Evolutionary conservation across 176 grass and related monocot genomes (phyloP).

Genomic region (Eleusine indica): DNA sequence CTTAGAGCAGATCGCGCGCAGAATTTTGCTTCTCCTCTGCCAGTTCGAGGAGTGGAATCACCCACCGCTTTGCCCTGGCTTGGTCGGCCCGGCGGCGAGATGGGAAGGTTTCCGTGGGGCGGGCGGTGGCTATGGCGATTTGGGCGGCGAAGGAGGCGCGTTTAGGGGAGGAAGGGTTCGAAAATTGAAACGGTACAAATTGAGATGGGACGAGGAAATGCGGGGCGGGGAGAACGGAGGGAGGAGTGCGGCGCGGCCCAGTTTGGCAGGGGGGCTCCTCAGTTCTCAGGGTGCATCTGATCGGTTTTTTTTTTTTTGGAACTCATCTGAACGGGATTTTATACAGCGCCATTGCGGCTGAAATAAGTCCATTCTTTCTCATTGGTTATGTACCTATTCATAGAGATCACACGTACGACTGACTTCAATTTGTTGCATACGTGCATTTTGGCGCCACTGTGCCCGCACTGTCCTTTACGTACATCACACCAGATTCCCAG

Average conservation of each 20-base stretch:
- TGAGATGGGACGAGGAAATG: neutral
- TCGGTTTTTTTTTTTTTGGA: too few species aligned
- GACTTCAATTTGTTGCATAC: neutral
- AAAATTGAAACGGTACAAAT: neutral
- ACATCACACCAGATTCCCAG: conserved; percentile 9
- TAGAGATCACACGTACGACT: too few species aligned
- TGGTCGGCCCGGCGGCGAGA: neutral
- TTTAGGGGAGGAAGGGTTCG: neutral
- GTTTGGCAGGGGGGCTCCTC: too few species aligned
- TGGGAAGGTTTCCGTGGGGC: neutral
- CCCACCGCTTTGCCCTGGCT: neutral
- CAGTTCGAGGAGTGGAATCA: neutral
- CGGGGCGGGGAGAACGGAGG: neutral
- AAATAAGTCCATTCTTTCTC: too few species aligned
- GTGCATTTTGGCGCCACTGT: neutral
- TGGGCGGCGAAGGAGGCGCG: neutral
- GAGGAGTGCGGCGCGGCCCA: too few species aligned
- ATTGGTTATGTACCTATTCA: too few species aligned
- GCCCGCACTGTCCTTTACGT: conserved; percentile 2
- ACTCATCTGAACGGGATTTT: too few species aligned
- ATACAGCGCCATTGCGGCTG: too few species aligned
- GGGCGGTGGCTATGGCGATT: neutral
- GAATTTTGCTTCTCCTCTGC: neutral
- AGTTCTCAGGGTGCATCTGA: too few species aligned
- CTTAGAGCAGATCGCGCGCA: neutral